Percentiles rank a stretch among this genome's conserved stretches.
Evolutionary conservation across 2,329 filamentous ascomycete species (phyloP).

Genomic region (Ophiosphaerella korrae): DNA sequence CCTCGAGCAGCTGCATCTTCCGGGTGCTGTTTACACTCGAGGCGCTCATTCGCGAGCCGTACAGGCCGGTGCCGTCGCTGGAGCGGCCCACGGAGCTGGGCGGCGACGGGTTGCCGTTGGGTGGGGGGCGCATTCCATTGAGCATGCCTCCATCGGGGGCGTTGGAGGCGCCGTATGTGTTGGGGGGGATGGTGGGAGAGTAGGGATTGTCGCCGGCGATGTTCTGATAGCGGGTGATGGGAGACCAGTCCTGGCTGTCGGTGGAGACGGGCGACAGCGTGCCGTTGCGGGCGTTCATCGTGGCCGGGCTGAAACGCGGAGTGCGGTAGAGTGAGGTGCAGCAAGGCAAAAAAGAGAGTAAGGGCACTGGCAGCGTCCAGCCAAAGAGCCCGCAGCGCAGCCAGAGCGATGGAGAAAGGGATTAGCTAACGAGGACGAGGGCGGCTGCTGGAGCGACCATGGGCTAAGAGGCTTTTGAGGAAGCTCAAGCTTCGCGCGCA

Average conservation of each 20-base stretch:
- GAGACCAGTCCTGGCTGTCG: slow-evolving; percentile 49
- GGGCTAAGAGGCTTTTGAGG: slow-evolving; percentile 21
- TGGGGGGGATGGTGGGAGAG: slow-evolving; percentile 43
- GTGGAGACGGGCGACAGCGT: slow-evolving; percentile 48
- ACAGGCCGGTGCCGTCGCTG: slow-evolving; percentile 76
- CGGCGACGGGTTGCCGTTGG: slow-evolving; percentile 71
- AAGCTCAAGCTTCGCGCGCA: slow-evolving; percentile 2
- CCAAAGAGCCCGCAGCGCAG: slow-evolving; percentile 25
- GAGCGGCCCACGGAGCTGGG: slow-evolving; percentile 86
- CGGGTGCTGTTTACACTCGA: slow-evolving; percentile 63
- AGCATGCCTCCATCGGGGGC: slow-evolving; percentile 53
- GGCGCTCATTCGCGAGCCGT: slow-evolving; percentile 56
- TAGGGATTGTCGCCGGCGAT: slow-evolving; percentile 46
- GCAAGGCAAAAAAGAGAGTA: slow-evolving; percentile 27
- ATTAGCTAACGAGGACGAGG: not conserved
- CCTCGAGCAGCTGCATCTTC: slow-evolving; percentile 65
- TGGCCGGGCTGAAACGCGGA: slow-evolving; percentile 20
- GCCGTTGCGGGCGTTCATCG: slow-evolving; percentile 47
- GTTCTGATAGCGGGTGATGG: slow-evolving; percentile 47
- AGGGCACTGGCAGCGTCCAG: slow-evolving; percentile 28
- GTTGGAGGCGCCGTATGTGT: slow-evolving; percentile 41
- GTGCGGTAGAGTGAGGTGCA: slow-evolving; percentile 13
- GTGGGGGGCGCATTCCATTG: slow-evolving; percentile 56
- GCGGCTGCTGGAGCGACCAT: not conserved
- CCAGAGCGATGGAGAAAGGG: slow-evolving; percentile 6